Percentiles rank a stretch among this genome's conserved stretches.
Evolutionary conservation across 495 filamentous ascomycete species (phyloP).

Genomic region (Aspergillus baeticus): DNA sequence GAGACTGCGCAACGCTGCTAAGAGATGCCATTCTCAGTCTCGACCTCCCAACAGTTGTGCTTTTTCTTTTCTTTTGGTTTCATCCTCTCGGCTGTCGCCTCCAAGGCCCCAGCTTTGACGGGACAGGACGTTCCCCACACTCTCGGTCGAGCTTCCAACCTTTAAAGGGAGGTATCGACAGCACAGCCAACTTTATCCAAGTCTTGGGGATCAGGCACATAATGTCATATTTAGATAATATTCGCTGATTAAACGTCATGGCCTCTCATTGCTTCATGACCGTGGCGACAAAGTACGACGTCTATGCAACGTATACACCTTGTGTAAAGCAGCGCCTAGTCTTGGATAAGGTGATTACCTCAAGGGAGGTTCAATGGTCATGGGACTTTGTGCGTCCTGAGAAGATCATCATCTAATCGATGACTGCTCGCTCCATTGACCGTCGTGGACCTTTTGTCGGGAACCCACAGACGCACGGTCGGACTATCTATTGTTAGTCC

Average conservation of each 20-base stretch:
- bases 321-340: background rate
- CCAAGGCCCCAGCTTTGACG: too few species aligned
- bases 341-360: background rate
- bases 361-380: background rate
- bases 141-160: too few species aligned
- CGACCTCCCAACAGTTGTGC: too few species aligned
- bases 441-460: background rate
- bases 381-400: background rate
- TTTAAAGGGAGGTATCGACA: too few species aligned
- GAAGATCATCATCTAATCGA: background rate
- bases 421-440: background rate
- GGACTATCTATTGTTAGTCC: background rate
- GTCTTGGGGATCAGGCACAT: too few species aligned
- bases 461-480: background rate
- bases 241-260: too few species aligned
- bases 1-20: background rate
- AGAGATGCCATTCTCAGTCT: too few species aligned
- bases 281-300: background rate
- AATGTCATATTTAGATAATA: too few species aligned
- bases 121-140: too few species aligned
- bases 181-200: too few species aligned
- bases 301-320: background rate
- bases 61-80: too few species aligned
- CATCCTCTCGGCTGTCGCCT: background rate
- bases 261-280: too few species aligned